phyloP scores from a whole-genome alignment of 768 basidiomycete species.

The Phaeotremella fagi region DNA sequence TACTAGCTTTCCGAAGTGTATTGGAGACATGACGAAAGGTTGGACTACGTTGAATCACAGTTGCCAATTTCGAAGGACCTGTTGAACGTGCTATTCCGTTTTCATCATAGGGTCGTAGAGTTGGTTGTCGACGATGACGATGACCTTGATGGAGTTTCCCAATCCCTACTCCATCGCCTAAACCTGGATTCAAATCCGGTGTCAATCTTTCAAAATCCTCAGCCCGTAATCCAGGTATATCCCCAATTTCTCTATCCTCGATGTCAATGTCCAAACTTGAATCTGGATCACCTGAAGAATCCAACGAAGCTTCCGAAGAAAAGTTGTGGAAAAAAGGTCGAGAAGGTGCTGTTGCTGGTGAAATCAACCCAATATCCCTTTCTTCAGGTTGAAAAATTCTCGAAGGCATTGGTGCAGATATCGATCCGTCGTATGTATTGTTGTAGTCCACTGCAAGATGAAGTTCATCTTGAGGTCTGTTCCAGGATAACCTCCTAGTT shows the following conservation, averaged over 20 bases:
- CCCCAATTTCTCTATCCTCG: background rate
- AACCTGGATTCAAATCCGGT: background rate
- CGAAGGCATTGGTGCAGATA: constrained; percentile 10
- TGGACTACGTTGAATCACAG: constrained; percentile 12
- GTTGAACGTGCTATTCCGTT: constrained; percentile 12
- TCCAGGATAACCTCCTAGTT: constrained; percentile 32
- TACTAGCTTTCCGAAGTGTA: constrained; percentile 32
- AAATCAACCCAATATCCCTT: constrained; percentile 9
- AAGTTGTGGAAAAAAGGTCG: constrained; percentile 6
- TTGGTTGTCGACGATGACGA: constrained; percentile 4
- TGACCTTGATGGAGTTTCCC: background rate
- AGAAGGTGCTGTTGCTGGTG: background rate
- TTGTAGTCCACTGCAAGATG: background rate
- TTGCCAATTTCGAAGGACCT: constrained; percentile 6
- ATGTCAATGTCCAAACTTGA: background rate
- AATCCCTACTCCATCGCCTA: background rate
- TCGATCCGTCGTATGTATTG: background rate
- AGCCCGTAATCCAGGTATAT: no score
- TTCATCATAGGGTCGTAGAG: constrained; percentile 17
- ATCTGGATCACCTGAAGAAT: background rate
- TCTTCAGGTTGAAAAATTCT: constrained; percentile 1
- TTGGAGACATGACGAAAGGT: constrained; percentile 28
- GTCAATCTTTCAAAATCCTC: background rate
- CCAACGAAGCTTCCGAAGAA: constrained; percentile 1
- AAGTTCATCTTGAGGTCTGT: constrained; percentile 7